A percentile compares a stretch with the other conserved stretches of the same genome.
These are phyloP conservation scores for Dryas integrifolia DNA, from an alignment of 331 rosid species.

Conservation along the genomic window DNA sequence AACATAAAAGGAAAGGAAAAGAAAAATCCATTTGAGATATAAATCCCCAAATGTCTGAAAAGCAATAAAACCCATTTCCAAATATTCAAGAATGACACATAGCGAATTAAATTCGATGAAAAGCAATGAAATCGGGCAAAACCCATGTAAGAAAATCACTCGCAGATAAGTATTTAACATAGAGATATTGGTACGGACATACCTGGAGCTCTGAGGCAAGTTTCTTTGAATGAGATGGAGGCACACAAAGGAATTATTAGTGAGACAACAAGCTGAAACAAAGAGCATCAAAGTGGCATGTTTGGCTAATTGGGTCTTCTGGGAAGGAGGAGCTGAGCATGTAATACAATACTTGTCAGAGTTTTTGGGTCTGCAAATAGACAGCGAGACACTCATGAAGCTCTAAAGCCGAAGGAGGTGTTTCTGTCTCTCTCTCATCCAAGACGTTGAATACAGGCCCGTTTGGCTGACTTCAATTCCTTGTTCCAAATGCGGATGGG, in stretches of 20 bases:
- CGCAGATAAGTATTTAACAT: slow-evolving; percentile 1
- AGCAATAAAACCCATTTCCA: slow-evolving; percentile 19
- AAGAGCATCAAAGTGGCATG: not conserved
- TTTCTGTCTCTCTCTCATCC: slow-evolving; percentile 17
- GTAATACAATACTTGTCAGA: not conserved
- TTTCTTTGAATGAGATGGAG: not conserved
- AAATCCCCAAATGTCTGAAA: not conserved
- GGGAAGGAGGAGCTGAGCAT: slow-evolving; percentile 1
- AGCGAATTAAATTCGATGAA: not conserved
- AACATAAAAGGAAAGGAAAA: not conserved
- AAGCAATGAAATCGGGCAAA: slow-evolving; percentile 21
- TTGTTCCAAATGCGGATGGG: not conserved
- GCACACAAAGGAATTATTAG: slow-evolving; percentile 8
- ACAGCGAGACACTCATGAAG: slow-evolving; percentile 7
- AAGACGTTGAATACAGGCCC: slow-evolving; percentile 5
- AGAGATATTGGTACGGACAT: slow-evolving; percentile 8
- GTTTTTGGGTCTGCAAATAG: slow-evolving; percentile 9
- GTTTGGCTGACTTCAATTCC: slow-evolving; percentile 24
- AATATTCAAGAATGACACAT: not conserved
- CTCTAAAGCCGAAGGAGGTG: slow-evolving; percentile 7
- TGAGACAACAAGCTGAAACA: not conserved
- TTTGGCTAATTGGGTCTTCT: not conserved
- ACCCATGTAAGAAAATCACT: slow-evolving; percentile 11
- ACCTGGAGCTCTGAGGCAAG: slow-evolving; percentile 40
- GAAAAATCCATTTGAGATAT: not conserved